Percentiles rank a stretch among this genome's conserved stretches.
These are phyloP conservation scores for Paraphysoderma sedebokerense DNA, from an alignment of 371 early-diverging fungal genomes.

Conservation along the genomic window DNA sequence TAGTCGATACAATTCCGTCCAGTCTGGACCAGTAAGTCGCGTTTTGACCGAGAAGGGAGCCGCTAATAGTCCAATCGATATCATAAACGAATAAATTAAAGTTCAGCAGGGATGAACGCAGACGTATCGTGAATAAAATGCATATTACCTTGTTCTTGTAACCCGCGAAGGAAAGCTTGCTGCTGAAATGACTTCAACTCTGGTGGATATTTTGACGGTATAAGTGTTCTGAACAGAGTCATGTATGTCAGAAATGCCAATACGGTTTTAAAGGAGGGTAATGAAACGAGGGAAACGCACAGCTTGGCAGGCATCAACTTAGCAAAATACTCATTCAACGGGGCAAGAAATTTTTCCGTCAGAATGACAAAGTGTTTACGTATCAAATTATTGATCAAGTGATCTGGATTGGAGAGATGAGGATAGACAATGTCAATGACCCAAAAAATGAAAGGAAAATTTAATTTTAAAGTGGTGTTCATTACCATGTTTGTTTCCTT, in stretches of 20 bases:
- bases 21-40: constrained; percentile 15
- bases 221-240: neutral
- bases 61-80: constrained; percentile 11
- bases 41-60: constrained; percentile 19
- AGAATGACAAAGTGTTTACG: constrained; percentile 82
- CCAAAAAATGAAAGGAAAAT: neutral
- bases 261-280: neutral
- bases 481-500: constrained; percentile 40
- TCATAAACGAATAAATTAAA: constrained; percentile 16
- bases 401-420: constrained; percentile 14
- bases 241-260: neutral
- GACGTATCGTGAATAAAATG: constrained; percentile 7
- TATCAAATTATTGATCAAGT: constrained; percentile 70
- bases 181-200: constrained; percentile 22
- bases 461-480: neutral
- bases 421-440: neutral
- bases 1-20: constrained; percentile 56
- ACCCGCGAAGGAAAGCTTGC: constrained; percentile 15
- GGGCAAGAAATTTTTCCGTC: constrained; percentile 82
- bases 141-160: constrained; percentile 7
- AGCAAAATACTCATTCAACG: constrained; percentile 83
- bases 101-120: neutral
- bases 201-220: neutral
- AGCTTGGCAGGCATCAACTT: constrained; percentile 54
- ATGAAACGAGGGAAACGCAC: constrained; percentile 1